phyloP scores from a whole-genome alignment of 2,329 filamentous ascomycete genomes.

The Venturia aucupariae region DNA sequence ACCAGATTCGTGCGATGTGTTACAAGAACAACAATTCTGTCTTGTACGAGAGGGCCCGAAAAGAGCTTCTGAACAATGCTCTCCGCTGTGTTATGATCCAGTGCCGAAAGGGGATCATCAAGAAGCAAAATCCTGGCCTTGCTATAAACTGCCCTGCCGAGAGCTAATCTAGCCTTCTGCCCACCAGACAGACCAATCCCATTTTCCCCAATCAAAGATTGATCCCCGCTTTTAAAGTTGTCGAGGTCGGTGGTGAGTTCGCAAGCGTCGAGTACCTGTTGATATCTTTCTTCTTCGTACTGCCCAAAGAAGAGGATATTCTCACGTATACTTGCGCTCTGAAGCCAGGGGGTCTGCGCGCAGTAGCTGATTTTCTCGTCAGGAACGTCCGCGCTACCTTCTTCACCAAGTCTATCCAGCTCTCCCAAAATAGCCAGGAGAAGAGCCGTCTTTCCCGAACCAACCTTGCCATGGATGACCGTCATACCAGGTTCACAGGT shows the following conservation, averaged over 20 bases:
- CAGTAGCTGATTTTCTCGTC: constrained; percentile 54
- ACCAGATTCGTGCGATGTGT: constrained; percentile 64
- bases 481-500: constrained; percentile 49
- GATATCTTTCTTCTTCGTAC: constrained; percentile 61
- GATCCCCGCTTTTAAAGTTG: constrained; percentile 54
- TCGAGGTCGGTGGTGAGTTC: constrained; percentile 52
- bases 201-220: constrained; percentile 53
- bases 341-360: constrained; percentile 57
- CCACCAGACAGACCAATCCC: constrained; percentile 52
- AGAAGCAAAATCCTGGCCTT: constrained; percentile 44
- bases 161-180: constrained; percentile 50
- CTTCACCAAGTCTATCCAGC: constrained; percentile 37
- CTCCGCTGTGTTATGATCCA: constrained; percentile 57
- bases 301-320: constrained; percentile 57
- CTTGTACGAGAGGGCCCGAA: constrained; percentile 43
- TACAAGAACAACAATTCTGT: constrained; percentile 49
- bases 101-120: constrained; percentile 50
- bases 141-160: constrained; percentile 53
- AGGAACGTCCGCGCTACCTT: constrained; percentile 39
- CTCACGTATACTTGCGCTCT: constrained; percentile 60
- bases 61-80: constrained; percentile 50
- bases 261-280: constrained; percentile 57
- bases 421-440: constrained; percentile 52
- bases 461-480: constrained; percentile 48
- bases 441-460: constrained; percentile 53